Evolutionary conservation across 2,329 filamentous ascomycete species (phyloP).

Genomic region (Epichloe glyceriae): DNA sequence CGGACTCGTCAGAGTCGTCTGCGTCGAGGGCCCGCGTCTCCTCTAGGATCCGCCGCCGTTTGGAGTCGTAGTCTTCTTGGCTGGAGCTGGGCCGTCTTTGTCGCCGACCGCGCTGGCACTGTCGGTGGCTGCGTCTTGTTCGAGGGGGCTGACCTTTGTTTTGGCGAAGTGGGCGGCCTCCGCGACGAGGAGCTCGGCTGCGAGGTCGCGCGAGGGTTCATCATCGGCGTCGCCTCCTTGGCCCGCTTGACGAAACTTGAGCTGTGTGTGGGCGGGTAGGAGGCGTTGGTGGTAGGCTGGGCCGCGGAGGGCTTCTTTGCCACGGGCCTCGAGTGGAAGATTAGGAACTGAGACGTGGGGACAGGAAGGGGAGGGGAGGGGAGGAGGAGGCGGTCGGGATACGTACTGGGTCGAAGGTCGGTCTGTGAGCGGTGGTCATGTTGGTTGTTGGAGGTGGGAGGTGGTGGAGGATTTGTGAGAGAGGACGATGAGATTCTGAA

Average conservation of each 20-base stretch:
- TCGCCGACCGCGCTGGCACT: slow-evolving; percentile 21
- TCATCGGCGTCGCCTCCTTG: slow-evolving; percentile 70
- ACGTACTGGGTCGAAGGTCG: slow-evolving; percentile 86
- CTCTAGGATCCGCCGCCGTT: slow-evolving; percentile 74
- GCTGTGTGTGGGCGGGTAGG: slow-evolving; percentile 80
- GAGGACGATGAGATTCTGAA: neutral
- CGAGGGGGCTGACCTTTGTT: slow-evolving; percentile 42
- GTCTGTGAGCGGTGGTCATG: slow-evolving; percentile 64
- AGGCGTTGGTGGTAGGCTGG: slow-evolving; percentile 94
- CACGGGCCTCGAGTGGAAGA: slow-evolving; percentile 50
- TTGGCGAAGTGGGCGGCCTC: slow-evolving; percentile 83
- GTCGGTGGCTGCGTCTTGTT: slow-evolving; percentile 29
- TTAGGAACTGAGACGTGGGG: slow-evolving; percentile 12
- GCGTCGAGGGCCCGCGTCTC: slow-evolving; percentile 83
- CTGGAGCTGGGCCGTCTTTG: slow-evolving; percentile 43
- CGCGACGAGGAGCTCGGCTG: slow-evolving; percentile 77
- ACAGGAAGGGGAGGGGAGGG: neutral
- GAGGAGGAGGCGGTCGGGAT: neutral
- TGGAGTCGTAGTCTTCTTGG: slow-evolving; percentile 62
- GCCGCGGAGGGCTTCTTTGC: slow-evolving; percentile 88
- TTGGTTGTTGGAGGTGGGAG: slow-evolving; percentile 7
- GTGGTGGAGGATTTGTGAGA: neutral
- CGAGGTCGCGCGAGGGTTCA: slow-evolving; percentile 64
- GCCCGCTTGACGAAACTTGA: slow-evolving; percentile 78
- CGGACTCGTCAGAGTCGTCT: slow-evolving; percentile 47